A percentile compares a stretch with the other conserved stretches of the same genome.
phyloP scores from a whole-genome alignment of 805 yeast genomes.

The Lipomyces spencermartinsiae region DNA sequence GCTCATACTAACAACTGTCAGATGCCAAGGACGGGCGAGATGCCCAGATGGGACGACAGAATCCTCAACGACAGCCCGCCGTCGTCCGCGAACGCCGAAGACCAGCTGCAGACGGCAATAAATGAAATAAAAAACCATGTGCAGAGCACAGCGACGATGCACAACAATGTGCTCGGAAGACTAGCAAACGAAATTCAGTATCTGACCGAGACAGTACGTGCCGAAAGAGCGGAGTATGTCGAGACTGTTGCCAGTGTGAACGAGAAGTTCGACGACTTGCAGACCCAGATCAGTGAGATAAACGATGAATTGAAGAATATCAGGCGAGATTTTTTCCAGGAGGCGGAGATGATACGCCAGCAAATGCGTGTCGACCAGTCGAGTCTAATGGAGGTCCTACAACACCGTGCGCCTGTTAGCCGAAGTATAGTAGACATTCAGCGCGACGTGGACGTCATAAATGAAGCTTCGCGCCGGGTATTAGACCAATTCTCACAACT shows the following conservation, averaged over 20 bases:
- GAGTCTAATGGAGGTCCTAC: conserved; percentile 12
- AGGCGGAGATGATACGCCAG: conserved; percentile 16
- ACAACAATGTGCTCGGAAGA: conserved; percentile 18
- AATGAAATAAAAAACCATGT: conserved; percentile 19
- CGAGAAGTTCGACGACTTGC: conserved; percentile 24
- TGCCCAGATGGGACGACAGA: conserved; percentile 34
- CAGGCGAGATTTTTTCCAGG: conserved; percentile 11
- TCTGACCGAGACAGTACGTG: conserved; percentile 17
- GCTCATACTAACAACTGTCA: not conserved
- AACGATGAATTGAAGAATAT: conserved; percentile 20
- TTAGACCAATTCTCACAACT: conserved; percentile 3
- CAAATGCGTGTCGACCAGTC: conserved; percentile 11
- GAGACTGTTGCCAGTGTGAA: conserved; percentile 11
- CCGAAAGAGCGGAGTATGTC: conserved; percentile 20
- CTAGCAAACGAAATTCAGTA: conserved; percentile 25
- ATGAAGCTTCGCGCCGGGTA: conserved; percentile 19
- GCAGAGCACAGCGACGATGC: conserved; percentile 24
- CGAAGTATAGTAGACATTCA: conserved; percentile 21
- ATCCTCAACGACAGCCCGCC: conserved; percentile 23
- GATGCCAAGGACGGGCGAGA: conserved; percentile 14
- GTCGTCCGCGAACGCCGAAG: conserved; percentile 18
- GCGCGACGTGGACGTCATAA: conserved; percentile 31
- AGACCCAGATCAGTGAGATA: conserved; percentile 18
- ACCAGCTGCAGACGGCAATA: conserved; percentile 25
- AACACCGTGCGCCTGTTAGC: conserved; percentile 9